phyloP scores from a whole-genome alignment of 2,329 filamentous ascomycete genomes.

The Catunica adiposa region DNA sequence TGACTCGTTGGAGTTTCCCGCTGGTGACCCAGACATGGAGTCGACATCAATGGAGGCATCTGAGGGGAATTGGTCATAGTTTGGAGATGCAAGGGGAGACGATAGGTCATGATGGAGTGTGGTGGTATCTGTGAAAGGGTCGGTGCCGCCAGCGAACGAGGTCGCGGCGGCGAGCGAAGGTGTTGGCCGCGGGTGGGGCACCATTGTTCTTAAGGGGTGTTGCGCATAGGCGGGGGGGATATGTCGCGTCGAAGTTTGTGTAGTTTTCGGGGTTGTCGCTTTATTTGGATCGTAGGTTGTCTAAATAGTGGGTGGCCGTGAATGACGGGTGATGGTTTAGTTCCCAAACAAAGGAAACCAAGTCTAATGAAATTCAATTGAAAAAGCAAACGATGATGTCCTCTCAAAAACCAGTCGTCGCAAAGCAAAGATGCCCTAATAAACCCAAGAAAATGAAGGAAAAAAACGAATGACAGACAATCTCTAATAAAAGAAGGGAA shows the following conservation, averaged over 20 bases:
- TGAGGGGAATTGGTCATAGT: constrained; percentile 6
- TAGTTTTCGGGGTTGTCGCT: neutral
- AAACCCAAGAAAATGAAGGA: neutral
- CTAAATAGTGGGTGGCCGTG: neutral
- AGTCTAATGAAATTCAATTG: neutral
- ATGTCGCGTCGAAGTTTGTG: neutral
- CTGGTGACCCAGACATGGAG: neutral
- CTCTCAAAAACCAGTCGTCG: neutral
- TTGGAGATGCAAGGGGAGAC: constrained; percentile 5
- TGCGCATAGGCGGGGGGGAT: neutral
- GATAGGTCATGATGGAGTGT: neutral
- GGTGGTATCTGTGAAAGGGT: constrained; percentile 5
- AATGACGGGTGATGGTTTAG: neutral
- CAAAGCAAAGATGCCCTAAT: neutral
- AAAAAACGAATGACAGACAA: neutral
- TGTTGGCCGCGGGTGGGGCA: constrained; percentile 6
- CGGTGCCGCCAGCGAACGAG: constrained; percentile 13
- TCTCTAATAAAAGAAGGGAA: neutral
- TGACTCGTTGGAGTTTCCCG: neutral
- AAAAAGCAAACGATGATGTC: neutral
- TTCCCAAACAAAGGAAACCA: neutral
- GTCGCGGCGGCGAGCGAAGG: constrained; percentile 11
- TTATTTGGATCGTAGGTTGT: neutral
- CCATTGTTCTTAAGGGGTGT: constrained; percentile 3
- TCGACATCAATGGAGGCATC: constrained; percentile 11